Base-by-base conservation (phyloP, 768 basidiomycete genomes). In the Lyophyllum semitale region DNA sequence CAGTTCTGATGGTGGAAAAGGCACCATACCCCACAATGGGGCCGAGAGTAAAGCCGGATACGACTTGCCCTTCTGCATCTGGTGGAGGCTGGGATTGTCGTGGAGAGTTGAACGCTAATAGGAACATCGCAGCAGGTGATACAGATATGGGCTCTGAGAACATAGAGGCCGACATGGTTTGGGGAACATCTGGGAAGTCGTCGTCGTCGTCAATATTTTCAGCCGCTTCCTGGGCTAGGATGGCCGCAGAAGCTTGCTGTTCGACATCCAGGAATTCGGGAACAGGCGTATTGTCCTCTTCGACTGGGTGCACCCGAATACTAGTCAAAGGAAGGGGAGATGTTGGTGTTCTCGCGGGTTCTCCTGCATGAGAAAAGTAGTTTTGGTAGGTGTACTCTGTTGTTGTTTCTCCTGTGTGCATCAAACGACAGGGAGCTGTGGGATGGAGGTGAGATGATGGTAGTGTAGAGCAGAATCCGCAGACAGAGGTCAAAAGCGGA, bases 1-100 rank as follows among this genome's bases (percentile, higher is more conserved):
- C 94, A 6, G 82, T 81, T 49, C 89, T 75, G 55, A 96, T 90
- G 55, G 84, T 84, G 13, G 92, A 92, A 68, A 93, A 92, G 7
- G 85, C 89, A 8, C 95, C 94, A 56, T 82, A 77, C 23, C 90
- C 94, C 12, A 96, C 81, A 60, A 89, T 75, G 27, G 78, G 77
- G 15, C 91, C 94, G 0, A 97, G 79, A 7, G 79, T 82, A 66
- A 93, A 95, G 9, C 88, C 87, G 0, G 82, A 78, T 11, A 95
- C 77, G 22, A 73, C 64, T 49, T 87, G 77, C 2, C 90, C 90
- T 62, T 89, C 87, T 17, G 80, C 82, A 61, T 93, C 89, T 5
- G 83, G 81, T 6, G 76, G 69, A 5, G 66, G 66, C 1, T 72
- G 58, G 2, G 71, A 53, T 1, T 74, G 66, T 48, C 27, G 54